Percentiles rank a stretch among this genome's conserved stretches.
phyloP scores from a whole-genome alignment of 805 yeast species.

The Ogataea paradorogensis region DNA sequence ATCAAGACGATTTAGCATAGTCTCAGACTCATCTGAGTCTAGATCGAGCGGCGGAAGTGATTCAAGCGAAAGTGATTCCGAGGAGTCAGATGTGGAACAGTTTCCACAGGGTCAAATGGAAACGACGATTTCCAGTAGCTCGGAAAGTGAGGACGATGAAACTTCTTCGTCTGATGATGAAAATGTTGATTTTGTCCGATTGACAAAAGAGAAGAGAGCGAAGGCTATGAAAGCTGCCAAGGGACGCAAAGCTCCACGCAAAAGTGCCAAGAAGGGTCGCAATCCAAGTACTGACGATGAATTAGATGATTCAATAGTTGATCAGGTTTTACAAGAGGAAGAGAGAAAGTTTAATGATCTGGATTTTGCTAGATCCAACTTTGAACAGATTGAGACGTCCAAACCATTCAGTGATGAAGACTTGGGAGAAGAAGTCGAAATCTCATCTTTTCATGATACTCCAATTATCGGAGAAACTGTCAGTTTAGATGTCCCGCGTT shows the following conservation, averaged over 20 bases:
- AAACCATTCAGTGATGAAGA: slow-evolving; percentile 46
- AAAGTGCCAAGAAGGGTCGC: slow-evolving; percentile 12
- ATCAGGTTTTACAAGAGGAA: slow-evolving; percentile 41
- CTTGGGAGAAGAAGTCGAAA: slow-evolving; percentile 53
- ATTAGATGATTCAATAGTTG: slow-evolving; percentile 39
- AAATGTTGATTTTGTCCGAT: slow-evolving; percentile 66
- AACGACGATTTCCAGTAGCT: slow-evolving; percentile 34
- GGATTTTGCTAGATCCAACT: slow-evolving; percentile 28
- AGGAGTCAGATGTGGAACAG: slow-evolving; percentile 16
- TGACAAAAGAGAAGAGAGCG: slow-evolving; percentile 66
- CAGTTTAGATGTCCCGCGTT: slow-evolving; percentile 48
- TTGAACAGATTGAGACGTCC: slow-evolving; percentile 34
- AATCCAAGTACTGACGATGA: slow-evolving; percentile 15
- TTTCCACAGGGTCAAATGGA: slow-evolving; percentile 23
- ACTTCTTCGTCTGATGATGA: slow-evolving; percentile 51
- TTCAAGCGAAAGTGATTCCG: slow-evolving; percentile 31
- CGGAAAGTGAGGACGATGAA: slow-evolving; percentile 36
- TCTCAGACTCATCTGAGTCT: slow-evolving; percentile 21
- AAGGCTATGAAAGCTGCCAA: slow-evolving; percentile 49
- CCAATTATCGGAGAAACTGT: slow-evolving; percentile 24
- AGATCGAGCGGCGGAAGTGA: slow-evolving; percentile 29
- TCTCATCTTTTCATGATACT: slow-evolving; percentile 24
- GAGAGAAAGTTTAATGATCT: slow-evolving; percentile 35
- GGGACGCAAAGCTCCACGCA: slow-evolving; percentile 25
- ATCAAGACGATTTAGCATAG: slow-evolving; percentile 28